Evolutionary conservation across 371 early-diverging fungal genomes (phyloP).

Genomic region (Apophysomyces trapeziformis): DNA sequence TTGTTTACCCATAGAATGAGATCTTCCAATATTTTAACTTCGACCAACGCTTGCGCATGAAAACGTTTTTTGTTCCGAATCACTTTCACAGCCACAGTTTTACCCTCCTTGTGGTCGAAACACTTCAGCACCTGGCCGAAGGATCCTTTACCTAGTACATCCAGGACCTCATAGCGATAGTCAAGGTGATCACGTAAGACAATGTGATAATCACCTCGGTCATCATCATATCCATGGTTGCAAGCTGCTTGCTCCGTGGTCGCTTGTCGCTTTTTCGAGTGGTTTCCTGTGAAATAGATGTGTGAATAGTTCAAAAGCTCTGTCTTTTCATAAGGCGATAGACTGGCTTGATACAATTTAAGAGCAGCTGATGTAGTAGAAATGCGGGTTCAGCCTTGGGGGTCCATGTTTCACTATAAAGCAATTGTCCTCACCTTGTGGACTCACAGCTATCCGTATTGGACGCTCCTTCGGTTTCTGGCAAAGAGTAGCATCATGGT

Average conservation of each 20-base stretch:
- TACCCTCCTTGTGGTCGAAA: slow-evolving; percentile 76
- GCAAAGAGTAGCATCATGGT: neutral
- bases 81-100: slow-evolving; percentile 86
- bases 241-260: slow-evolving; percentile 48
- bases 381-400: neutral
- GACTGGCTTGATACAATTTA: slow-evolving; percentile 62
- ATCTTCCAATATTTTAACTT: slow-evolving; percentile 80
- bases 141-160: slow-evolving; percentile 86
- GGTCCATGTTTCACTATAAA: neutral
- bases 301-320: slow-evolving; percentile 83
- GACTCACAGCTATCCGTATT: slow-evolving; percentile 46
- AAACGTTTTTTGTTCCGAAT: slow-evolving; percentile 89
- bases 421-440: slow-evolving; percentile 28
- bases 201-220: slow-evolving; percentile 82
- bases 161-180: slow-evolving; percentile 84
- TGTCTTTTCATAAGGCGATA: slow-evolving; percentile 80
- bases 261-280: slow-evolving; percentile 60
- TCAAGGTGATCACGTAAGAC: slow-evolving; percentile 77
- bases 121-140: slow-evolving; percentile 93
- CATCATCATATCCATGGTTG: slow-evolving; percentile 84
- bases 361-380: slow-evolving; percentile 43
- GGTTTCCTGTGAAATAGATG: slow-evolving; percentile 86
- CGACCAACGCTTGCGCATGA: slow-evolving; percentile 86
- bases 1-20: slow-evolving; percentile 49
- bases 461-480: slow-evolving; percentile 18